These are phyloP conservation scores for Orbilia javanica DNA, from an alignment of 2,329 filamentous ascomycete genomes.

Conservation along the genomic window DNA sequence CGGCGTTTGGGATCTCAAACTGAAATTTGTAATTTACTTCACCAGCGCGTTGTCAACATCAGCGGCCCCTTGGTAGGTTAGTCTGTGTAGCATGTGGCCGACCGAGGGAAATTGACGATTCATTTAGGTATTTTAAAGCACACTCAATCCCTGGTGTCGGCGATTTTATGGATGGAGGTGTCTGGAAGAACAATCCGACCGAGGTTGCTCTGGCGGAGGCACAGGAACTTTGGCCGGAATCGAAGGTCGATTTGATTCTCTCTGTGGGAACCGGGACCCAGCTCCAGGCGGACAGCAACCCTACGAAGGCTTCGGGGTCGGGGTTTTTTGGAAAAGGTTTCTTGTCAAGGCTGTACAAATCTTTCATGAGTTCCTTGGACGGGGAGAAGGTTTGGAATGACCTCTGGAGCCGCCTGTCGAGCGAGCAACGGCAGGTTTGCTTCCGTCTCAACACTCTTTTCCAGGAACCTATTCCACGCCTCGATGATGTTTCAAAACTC, in stretches of 20 bases:
- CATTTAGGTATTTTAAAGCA: not conserved
- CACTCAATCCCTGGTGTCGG: not conserved
- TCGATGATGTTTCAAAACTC: not conserved
- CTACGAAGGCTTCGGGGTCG: not conserved
- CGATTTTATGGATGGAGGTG: not conserved
- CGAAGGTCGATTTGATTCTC: not conserved
- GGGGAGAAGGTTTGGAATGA: constrained; percentile 1
- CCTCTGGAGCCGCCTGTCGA: not conserved
- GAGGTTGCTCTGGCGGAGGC: not conserved
- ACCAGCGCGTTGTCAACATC: not conserved
- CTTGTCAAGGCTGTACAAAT: not conserved
- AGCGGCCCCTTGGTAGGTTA: not conserved
- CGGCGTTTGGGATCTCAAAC: too few species aligned
- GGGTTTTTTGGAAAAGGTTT: not conserved
- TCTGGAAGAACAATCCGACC: not conserved
- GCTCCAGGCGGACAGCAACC: not conserved
- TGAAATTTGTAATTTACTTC: not conserved
- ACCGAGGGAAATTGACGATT: not conserved
- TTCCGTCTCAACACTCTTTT: not conserved
- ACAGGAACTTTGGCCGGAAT: not conserved
- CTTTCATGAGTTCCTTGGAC: not conserved
- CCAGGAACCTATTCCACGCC: not conserved
- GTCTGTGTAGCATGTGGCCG: too few species aligned
- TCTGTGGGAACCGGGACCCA: not conserved
- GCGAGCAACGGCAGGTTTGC: not conserved